These are phyloP conservation scores for Globisporangium heterothallicum DNA, from an alignment of 352 stramenopile species.

Conservation along the genomic window DNA sequence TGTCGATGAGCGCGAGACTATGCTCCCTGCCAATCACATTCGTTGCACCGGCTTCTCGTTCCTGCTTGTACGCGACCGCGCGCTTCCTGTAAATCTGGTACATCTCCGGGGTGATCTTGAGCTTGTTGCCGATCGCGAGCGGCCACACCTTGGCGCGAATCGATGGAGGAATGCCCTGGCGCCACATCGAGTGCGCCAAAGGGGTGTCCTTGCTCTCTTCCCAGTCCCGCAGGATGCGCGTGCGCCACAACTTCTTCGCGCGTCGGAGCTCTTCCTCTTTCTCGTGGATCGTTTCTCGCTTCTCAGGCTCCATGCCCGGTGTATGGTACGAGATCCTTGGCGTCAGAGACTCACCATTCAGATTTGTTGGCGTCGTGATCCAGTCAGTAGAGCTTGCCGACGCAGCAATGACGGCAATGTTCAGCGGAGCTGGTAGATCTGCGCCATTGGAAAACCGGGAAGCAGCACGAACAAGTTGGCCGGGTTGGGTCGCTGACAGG, in stretches of 20 bases:
- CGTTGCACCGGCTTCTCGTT: slow-evolving; percentile 24
- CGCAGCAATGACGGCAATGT: slow-evolving; percentile 9
- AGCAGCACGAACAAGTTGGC: too few relatives aligned
- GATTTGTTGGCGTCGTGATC: slow-evolving; percentile 11
- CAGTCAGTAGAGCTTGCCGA: slow-evolving; percentile 7
- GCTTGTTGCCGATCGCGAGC: slow-evolving; percentile 77
- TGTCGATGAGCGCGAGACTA: slow-evolving; percentile 80
- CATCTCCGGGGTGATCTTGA: slow-evolving; percentile 85
- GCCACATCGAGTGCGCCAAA: slow-evolving; percentile 71
- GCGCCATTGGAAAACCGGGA: not conserved
- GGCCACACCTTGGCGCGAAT: slow-evolving; percentile 81
- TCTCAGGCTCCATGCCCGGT: slow-evolving; percentile 1
- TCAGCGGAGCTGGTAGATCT: slow-evolving; percentile 7
- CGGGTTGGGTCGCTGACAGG: slow-evolving; percentile 8
- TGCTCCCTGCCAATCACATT: slow-evolving; percentile 63
- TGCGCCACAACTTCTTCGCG: slow-evolving; percentile 82
- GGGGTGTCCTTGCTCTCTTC: slow-evolving; percentile 69
- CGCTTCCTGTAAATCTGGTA: slow-evolving; percentile 78
- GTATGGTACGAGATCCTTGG: slow-evolving; percentile 7
- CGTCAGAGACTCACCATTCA: slow-evolving; percentile 1
- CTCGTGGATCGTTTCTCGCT: slow-evolving; percentile 55
- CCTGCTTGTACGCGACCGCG: slow-evolving; percentile 57
- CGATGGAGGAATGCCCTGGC: slow-evolving; percentile 76
- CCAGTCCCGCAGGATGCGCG: slow-evolving; percentile 71
- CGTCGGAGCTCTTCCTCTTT: slow-evolving; percentile 77